phyloP scores from a whole-genome alignment of 495 filamentous ascomycete species.

The Clavariopsis aquatica region DNA sequence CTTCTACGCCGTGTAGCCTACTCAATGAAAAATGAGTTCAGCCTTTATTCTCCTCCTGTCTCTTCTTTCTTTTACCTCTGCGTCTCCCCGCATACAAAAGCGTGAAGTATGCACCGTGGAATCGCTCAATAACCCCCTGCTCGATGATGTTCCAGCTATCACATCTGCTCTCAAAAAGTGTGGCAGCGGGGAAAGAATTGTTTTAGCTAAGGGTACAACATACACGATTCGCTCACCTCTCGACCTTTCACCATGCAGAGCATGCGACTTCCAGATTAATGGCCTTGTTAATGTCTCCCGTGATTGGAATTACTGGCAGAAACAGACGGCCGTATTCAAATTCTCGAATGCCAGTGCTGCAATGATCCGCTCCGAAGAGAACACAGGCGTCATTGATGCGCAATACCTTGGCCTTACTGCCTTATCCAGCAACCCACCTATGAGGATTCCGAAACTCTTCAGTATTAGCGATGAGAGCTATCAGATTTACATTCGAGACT shows the following conservation, averaged over 20 bases:
- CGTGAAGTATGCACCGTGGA: slow-evolving; percentile 19
- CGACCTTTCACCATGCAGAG: slow-evolving; percentile 17
- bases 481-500: background rate
- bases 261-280: slow-evolving; percentile 28
- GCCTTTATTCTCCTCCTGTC: background rate
- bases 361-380: slow-evolving; percentile 11
- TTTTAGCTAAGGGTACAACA: slow-evolving; percentile 6
- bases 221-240: slow-evolving; percentile 20
- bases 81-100: background rate
- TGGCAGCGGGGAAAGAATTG: slow-evolving; percentile 3
- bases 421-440: background rate
- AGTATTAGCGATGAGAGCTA: slow-evolving; percentile 6
- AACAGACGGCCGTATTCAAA: slow-evolving; percentile 7
- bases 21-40: too few species aligned
- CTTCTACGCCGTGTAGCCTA: too few species aligned
- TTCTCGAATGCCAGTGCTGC: background rate
- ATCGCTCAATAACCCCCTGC: slow-evolving; percentile 8
- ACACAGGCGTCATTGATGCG: slow-evolving; percentile 23
- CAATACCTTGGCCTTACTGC: slow-evolving; percentile 3
- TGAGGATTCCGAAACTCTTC: slow-evolving; percentile 7
- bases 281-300: slow-evolving; percentile 5
- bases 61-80: background rate
- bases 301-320: slow-evolving; percentile 14
- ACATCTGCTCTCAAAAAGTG: slow-evolving; percentile 11
- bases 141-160: slow-evolving; percentile 20